Evolutionary conservation across 352 stramenopile species (phyloP), one percentile per base, ranked within the genome.

Genomic region (Phytophthora pluvialis): DNA sequence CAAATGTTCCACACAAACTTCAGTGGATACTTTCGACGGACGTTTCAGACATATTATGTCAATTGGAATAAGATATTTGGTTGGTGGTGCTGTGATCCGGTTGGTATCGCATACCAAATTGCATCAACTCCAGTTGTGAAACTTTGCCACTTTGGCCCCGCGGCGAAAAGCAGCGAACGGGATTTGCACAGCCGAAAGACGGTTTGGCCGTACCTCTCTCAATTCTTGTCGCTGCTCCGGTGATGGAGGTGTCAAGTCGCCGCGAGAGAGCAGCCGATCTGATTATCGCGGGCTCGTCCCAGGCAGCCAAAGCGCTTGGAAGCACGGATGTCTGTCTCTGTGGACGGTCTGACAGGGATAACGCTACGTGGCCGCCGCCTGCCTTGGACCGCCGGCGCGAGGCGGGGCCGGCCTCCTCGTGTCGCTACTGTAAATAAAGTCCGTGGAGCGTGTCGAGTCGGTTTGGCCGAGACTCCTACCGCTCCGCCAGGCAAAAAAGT

Each of bases 121-220:
- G 32, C 46, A 28, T 29, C 29, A 54, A 54, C 32, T 54, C 21
- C 21, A 21, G 21, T n/a, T 54, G 31, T 33, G 47, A 54, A 54
- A 54, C 28, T 35, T 49, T 49, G 13, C 12, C 4, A 7, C 18
- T 26, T 16, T 15, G 12, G 7, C 15, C 18, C 25, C 25, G 18
- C 5, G 12, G 12, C n/a, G 10, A 35, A 48, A 61, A 47, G 36
- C 46, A 42, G 31, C 9, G 31, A 48, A 15, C 15, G 47, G 25
- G 43, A 68, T 69, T 52, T 40, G 36, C 31, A 46, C 45, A 25
- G 7, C 45, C 50, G 49, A 47, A 50, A 53, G 46, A 47, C 46
- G 5, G 55, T 65, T 66, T 70, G 31, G 62, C 63, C 50, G 63
- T 66, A 71, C 66, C 35, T 71, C 36, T 66, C 62, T 57, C 63